Evolutionary conservation across 75 land plant genomes (phyloP).

Genomic region (Pinus tabuliformis): DNA sequence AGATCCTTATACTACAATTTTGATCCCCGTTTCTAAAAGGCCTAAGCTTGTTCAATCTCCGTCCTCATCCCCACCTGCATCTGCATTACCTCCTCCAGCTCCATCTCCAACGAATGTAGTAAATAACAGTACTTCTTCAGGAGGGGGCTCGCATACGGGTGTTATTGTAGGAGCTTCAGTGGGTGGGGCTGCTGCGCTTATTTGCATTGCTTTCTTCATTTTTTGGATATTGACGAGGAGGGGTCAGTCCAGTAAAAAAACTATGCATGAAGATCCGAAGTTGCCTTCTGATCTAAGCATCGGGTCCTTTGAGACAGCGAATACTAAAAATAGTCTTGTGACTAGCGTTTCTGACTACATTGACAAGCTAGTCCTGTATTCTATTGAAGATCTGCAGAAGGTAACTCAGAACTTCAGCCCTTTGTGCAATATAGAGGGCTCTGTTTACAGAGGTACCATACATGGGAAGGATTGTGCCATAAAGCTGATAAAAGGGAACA

Average conservation of each 20-base stretch:
- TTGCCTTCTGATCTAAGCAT: not conserved
- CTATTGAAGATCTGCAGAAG: not conserved
- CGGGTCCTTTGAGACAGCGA: not conserved
- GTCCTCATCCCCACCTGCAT: constrained; percentile 4
- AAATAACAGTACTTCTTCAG: not conserved
- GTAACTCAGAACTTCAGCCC: constrained; percentile 40
- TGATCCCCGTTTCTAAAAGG: constrained; percentile 30
- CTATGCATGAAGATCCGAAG: not conserved
- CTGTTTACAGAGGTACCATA: constrained; percentile 63
- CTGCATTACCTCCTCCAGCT: not conserved
- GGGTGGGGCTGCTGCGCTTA: not conserved
- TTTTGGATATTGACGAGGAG: constrained; percentile 5
- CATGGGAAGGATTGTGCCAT: constrained; percentile 48
- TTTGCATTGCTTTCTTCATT: not conserved
- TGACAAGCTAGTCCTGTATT: not conserved
- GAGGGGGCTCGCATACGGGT: not conserved
- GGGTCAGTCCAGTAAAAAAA: not conserved
- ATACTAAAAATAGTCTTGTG: constrained; percentile 7
- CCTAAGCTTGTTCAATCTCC: constrained; percentile 13
- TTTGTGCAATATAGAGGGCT: constrained; percentile 36
- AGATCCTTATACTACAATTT: constrained; percentile 7
- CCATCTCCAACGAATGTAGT: constrained; percentile 23
- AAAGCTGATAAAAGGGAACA: constrained; percentile 56
- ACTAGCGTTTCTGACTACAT: not conserved
- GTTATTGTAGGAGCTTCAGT: not conserved